Base-by-base conservation (phyloP, 257 asterid species). In the Forsythia viridissima region DNA sequence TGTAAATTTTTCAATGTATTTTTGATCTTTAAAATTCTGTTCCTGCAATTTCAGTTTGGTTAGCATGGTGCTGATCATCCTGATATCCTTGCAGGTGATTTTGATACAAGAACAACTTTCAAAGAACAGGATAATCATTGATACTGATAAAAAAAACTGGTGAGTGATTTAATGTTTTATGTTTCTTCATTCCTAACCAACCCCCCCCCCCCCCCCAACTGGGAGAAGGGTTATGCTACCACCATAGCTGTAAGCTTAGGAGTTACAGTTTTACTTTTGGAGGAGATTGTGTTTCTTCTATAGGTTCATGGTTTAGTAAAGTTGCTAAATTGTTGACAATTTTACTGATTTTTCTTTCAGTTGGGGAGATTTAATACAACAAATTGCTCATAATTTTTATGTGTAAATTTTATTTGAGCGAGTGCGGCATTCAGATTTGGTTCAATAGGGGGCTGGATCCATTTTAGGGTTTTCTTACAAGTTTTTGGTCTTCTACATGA, bases 71-170 rank as follows among this genome's bases (percentile, higher is more conserved):
- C 81, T 80, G 70, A 83, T 81, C 73, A 43, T 52, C 48, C 48
- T 37, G 51, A 71, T 82, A 30, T 77, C 51, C 42, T 65, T 88
- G 76, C 90, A 94, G 97, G 98, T 96, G 85, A 86, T 96, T 84
- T 85, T 93, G 89, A 95, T 96, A 41, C 99, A 96, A 84, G 99
- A 96, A 78, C 99, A 93, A 76, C 99, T 96, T 80, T 96, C 99
- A 0, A 96, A 96, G 84, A 96, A 96, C 90, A 88, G 98, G 76
- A 96, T 96, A 70, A 93, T 96, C 81, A 96, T 96, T 39, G 99
- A 93, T 85, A 82, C 90, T 40, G 99, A 96, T 86, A 88, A 87
- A 79, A 96, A 92, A 79, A 94, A 97, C 83, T 90, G 95, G 98
- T 92, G 79, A 87, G 92, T 81, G 59, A 72, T 81, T 72, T 73